Evolutionary conservation across 768 basidiomycete genomes (phyloP), one percentile per base, ranked within the genome.

Genomic region (Tephrocybe sp.): DNA sequence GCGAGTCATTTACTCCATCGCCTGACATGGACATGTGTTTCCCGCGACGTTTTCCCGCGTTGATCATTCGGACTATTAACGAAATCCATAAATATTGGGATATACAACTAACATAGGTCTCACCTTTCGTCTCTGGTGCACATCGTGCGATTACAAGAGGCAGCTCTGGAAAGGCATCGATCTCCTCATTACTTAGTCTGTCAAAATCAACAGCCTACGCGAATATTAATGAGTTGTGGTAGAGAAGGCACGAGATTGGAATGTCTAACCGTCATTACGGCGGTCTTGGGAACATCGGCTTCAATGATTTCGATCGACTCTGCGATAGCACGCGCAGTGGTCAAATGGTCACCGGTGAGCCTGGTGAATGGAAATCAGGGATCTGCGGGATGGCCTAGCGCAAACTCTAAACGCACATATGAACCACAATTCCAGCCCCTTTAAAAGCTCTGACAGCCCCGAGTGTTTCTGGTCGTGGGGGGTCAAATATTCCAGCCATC

Each of bases 111-210:
- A 16, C 5, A 17, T 1, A 17, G 30, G 9, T 40, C 39, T 44
- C 23, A 69, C 68, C 68, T 64, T 79, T 78, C 23, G 76, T 78
- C 55, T 76, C 71, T 0, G 78, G 80, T 0, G 78, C 78, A 60
- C 81, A 83, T 23, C 81, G 75, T 45, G 81, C 81, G 52, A 84
- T 75, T 45, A 83, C 81, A 12, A 82, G 70, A 0, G 82, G 82
- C 3, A 83, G 69, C 51, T 82, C 80, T 0, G 71, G 70, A 4
- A 74, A 63, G 1, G 65, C 68, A 39, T 72, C 72, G 48, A 84
- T 73, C 61, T 83, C 72, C 34, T 73, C 70, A 43, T 83, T 78
- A 0, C 73, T 70, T 6, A 84, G 65, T 34, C 68, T 73, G 61
- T 83, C 79, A 55, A 83, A 83, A 55, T 80, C 71, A 16, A 66